These are phyloP conservation scores for Heracleum sosnowskyi DNA, from an alignment of 129 eudicot species.

Conservation along the genomic window DNA sequence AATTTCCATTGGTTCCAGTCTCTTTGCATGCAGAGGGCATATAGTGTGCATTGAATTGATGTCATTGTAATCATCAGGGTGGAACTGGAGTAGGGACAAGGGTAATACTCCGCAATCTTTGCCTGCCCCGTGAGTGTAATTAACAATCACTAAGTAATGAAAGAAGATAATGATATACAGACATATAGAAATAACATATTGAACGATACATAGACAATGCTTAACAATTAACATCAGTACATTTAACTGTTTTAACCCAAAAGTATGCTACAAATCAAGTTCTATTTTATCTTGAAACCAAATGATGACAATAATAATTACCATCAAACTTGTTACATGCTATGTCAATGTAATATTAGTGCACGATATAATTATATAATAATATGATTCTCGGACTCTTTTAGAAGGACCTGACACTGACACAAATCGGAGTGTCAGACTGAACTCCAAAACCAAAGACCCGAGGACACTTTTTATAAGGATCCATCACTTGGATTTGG, in stretches of 20 bases:
- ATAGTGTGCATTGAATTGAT: slow-evolving; percentile 22
- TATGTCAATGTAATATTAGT: background rate
- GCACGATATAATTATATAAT: background rate
- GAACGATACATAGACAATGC: background rate
- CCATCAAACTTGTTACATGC: background rate
- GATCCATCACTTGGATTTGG: too few relatives aligned
- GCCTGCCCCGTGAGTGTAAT: slow-evolving; percentile 15
- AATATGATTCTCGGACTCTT: too few relatives aligned
- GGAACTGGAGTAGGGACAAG: slow-evolving; percentile 33
- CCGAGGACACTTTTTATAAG: too few relatives aligned
- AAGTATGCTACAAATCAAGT: background rate
- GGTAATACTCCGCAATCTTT: slow-evolving; percentile 26
- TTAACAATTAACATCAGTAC: background rate
- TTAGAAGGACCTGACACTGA: too few relatives aligned
- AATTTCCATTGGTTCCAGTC: slow-evolving; percentile 46
- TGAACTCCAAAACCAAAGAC: too few relatives aligned
- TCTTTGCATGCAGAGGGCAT: slow-evolving; percentile 24
- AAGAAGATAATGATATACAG: background rate
- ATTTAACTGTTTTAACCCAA: background rate
- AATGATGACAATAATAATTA: too few relatives aligned
- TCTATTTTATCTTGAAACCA: background rate
- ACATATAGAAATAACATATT: background rate
- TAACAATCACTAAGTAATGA: background rate
- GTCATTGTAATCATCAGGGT: slow-evolving; percentile 30
- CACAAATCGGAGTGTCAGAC: too few relatives aligned